phyloP scores from a whole-genome alignment of 495 filamentous ascomycete genomes.

The Aspergillus taichungensis region DNA sequence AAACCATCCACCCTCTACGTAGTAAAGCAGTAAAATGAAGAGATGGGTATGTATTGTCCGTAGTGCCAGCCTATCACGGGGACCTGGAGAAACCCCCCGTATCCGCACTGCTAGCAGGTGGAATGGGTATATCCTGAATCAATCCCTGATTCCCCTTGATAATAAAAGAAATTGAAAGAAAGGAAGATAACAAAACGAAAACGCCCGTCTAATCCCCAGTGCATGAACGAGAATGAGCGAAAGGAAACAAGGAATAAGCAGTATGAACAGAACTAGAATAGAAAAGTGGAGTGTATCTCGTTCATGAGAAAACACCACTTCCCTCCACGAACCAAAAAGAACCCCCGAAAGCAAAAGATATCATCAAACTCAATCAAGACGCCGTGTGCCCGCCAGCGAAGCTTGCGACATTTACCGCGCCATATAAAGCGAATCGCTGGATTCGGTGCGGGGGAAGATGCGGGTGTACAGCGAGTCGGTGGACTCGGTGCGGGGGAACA shows the following conservation, averaged over 20 bases:
- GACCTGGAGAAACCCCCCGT: too few species aligned
- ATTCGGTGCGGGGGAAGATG: constrained; percentile 36
- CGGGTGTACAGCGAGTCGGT: constrained; percentile 36
- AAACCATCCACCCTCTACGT: too few species aligned
- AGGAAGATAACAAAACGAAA: too few species aligned
- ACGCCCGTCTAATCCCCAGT: too few species aligned
- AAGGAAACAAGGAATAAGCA: background rate
- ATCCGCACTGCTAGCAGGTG: too few species aligned
- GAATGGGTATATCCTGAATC: too few species aligned
- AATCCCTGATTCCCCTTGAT: too few species aligned
- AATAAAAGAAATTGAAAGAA: too few species aligned
- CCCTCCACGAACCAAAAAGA: background rate
- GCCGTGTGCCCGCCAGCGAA: too few species aligned
- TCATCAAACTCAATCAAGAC: background rate
- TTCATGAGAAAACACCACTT: background rate
- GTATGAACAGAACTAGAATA: background rate
- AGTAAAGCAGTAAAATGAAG: too few species aligned
- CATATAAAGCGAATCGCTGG: constrained; percentile 36
- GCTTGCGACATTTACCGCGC: constrained; percentile 18
- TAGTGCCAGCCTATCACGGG: too few species aligned
- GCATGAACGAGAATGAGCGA: background rate
- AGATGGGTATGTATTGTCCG: too few species aligned
- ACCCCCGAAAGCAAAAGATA: background rate
- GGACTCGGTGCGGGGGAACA: constrained; percentile 37
- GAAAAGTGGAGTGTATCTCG: background rate